Evolutionary conservation across 2,329 filamentous ascomycete species (phyloP).

Genomic region (Aspergillus aculeatinus): DNA sequence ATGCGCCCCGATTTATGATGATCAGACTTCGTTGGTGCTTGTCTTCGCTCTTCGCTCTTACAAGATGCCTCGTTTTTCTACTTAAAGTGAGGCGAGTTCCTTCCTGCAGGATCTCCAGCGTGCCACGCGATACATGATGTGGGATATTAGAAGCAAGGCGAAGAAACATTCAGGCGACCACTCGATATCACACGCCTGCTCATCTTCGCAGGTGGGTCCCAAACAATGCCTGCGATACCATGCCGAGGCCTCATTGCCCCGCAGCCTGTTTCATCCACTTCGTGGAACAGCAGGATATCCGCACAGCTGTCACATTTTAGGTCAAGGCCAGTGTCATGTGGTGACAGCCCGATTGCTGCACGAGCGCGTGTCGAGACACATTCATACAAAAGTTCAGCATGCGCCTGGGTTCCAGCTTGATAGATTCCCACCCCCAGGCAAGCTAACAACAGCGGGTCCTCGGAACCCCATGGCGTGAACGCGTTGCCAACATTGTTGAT

Average conservation of each 20-base stretch:
- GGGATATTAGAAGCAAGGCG: not conserved
- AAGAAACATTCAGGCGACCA: slow-evolving; percentile 20
- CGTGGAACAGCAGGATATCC: slow-evolving; percentile 26
- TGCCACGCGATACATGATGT: slow-evolving; percentile 5
- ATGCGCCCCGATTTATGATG: not conserved
- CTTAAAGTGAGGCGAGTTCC: not conserved
- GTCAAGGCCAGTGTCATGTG: slow-evolving; percentile 1
- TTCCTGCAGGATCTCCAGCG: not conserved
- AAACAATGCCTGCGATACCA: slow-evolving; percentile 39
- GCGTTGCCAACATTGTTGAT: slow-evolving; percentile 74
- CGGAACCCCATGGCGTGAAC: slow-evolving; percentile 68
- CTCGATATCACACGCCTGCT: slow-evolving; percentile 28
- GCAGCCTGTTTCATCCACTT: slow-evolving; percentile 35
- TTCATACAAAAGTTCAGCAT: slow-evolving; percentile 60
- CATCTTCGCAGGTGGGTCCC: slow-evolving; percentile 35
- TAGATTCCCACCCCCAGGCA: slow-evolving; percentile 66
- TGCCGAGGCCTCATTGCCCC: slow-evolving; percentile 26
- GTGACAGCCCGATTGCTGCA: slow-evolving; percentile 34
- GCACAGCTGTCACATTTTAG: slow-evolving; percentile 15
- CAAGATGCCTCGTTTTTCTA: not conserved
- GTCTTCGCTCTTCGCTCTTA: not conserved
- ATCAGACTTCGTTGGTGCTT: not conserved
- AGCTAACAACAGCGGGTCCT: slow-evolving; percentile 64
- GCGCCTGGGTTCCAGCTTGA: slow-evolving; percentile 61
- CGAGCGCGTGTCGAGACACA: slow-evolving; percentile 49